Evolutionary conservation across 768 basidiomycete species (phyloP).

Genomic region (Termitomyces sp.): DNA sequence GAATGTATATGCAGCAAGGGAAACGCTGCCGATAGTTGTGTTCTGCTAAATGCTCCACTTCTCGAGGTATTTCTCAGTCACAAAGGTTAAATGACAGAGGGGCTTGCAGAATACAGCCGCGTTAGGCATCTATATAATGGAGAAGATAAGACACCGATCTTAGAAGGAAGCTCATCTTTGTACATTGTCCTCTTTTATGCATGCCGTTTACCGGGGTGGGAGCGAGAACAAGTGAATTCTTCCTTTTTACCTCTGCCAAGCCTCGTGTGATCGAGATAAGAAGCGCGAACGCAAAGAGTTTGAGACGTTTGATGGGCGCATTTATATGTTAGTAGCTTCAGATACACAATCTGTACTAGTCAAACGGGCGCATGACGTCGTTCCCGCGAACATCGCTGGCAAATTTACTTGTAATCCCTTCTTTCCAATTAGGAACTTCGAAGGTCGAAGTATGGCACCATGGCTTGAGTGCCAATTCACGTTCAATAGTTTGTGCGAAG

Average conservation of each 20-base stretch:
- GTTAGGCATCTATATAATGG: not conserved
- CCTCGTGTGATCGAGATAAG: not conserved
- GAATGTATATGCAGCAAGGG: not conserved
- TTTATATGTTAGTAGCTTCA: not conserved
- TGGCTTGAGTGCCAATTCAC: constrained; percentile 38
- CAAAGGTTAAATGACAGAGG: not conserved
- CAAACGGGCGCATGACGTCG: constrained; percentile 33
- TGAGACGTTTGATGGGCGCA: not conserved
- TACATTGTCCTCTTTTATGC: not conserved
- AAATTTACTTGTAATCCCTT: constrained; percentile 39
- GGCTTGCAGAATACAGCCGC: not conserved
- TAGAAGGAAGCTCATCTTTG: not conserved
- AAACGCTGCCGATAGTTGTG: not conserved
- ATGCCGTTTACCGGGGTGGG: not conserved
- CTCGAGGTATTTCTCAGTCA: not conserved
- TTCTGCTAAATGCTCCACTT: not conserved
- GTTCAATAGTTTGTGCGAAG: constrained; percentile 37
- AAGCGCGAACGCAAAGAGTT: not conserved
- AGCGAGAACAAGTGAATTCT: not conserved
- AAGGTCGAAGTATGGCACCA: constrained; percentile 48
- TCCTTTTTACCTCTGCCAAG: not conserved
- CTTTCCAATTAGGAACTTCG: constrained; percentile 37
- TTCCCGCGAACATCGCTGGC: constrained; percentile 41
- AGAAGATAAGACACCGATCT: not conserved
- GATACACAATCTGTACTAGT: constrained; percentile 13